These are phyloP conservation scores for Ensete ventricosum DNA, from an alignment of 176 grass and related monocot species.

Conservation along the genomic window DNA sequence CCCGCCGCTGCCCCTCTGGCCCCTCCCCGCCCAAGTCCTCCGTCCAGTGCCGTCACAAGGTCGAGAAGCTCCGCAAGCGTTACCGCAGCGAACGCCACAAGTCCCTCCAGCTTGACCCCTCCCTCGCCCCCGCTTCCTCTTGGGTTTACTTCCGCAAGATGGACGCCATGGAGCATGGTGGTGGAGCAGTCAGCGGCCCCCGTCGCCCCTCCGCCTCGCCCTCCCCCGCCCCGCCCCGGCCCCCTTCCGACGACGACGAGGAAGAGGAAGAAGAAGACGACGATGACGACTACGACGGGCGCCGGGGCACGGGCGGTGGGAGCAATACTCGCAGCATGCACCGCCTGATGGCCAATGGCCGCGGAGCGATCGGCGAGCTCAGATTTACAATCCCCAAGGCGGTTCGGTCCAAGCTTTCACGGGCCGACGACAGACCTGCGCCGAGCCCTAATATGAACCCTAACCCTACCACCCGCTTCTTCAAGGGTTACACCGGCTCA, in stretches of 20 bases:
- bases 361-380: conserved; percentile 40
- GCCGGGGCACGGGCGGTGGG: conserved; percentile 12
- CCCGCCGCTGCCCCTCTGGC: conserved; percentile 45
- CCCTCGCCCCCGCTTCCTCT: conserved; percentile 20
- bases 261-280: conserved; percentile 22
- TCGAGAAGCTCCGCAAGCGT: conserved; percentile 63
- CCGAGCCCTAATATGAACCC: conserved; percentile 18
- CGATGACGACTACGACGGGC: neutral
- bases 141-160: conserved; percentile 88
- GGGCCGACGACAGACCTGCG: conserved; percentile 7
- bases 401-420: conserved; percentile 37
- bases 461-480: conserved; percentile 6
- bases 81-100: conserved; percentile 41
- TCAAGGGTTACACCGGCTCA: conserved; percentile 17
- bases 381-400: conserved; percentile 87
- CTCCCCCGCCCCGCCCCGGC: conserved; percentile 1
- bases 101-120: conserved; percentile 33
- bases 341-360: conserved; percentile 81
- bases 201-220: conserved; percentile 15
- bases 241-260: conserved; percentile 37
- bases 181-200: conserved; percentile 4
- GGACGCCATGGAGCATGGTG: conserved; percentile 57
- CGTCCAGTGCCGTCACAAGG: conserved; percentile 74
- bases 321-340: conserved; percentile 69
- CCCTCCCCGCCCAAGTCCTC: conserved; percentile 59